Evolutionary conservation across 345 rosid species (phyloP).

Genomic region (Streptanthus diversifolius): DNA sequence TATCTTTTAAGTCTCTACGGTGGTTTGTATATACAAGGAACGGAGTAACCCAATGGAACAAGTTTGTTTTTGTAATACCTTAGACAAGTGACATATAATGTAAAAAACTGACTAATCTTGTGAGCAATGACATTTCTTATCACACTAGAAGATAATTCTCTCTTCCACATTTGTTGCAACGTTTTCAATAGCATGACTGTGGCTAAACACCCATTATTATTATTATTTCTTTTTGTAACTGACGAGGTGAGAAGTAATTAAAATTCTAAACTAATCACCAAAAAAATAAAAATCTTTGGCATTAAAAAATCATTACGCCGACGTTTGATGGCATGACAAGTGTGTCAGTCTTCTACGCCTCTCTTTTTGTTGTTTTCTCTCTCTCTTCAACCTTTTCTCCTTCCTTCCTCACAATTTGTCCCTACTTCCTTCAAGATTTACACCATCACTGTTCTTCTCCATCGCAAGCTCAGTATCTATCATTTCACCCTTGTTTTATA

Average conservation of each 20-base stretch:
- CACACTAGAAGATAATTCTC: too few species aligned
- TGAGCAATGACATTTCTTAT: too few species aligned
- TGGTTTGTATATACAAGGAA: slow-evolving; percentile 22
- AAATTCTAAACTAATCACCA: not conserved
- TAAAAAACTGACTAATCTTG: not conserved
- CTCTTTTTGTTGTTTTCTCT: not conserved
- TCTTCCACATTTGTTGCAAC: too few species aligned
- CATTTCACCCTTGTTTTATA: not conserved
- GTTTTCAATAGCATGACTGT: too few species aligned
- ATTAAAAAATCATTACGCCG: slow-evolving; percentile 10
- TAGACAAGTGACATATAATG: not conserved
- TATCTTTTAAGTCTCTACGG: slow-evolving; percentile 2
- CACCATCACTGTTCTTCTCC: slow-evolving; percentile 8
- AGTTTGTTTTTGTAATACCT: not conserved
- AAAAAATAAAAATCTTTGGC: not conserved
- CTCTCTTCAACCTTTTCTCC: slow-evolving; percentile 12
- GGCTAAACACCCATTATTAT: not conserved
- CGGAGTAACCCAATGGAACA: not conserved
- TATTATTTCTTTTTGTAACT: too few species aligned
- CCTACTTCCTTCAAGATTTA: not conserved
- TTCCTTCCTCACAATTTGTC: slow-evolving; percentile 5
- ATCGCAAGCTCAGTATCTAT: not conserved
- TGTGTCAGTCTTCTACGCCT: slow-evolving; percentile 22
- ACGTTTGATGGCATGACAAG: slow-evolving; percentile 23
- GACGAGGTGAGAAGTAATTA: not conserved